Percentiles rank a stretch among this genome's conserved stretches.
Evolutionary conservation across 331 rosid genomes (phyloP).

Genomic region (Ulmus americana): DNA sequence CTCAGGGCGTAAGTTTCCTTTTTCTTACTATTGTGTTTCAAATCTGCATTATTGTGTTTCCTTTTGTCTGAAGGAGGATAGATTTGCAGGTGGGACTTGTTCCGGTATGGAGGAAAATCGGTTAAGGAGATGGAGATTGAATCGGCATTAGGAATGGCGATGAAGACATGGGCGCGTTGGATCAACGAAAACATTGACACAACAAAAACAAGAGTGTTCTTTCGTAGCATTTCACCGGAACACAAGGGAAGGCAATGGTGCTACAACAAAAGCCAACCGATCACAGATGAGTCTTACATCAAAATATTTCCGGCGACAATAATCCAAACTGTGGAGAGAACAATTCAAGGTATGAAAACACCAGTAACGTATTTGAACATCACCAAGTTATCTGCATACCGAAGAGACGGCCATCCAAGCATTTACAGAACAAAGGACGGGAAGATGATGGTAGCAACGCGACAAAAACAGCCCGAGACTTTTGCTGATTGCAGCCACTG

Average conservation of each 20-base stretch:
- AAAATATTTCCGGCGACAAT: slow-evolving; percentile 12
- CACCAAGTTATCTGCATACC: slow-evolving; percentile 28
- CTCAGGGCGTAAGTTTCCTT: slow-evolving; percentile 25
- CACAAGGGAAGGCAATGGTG: slow-evolving; percentile 44
- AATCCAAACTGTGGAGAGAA: slow-evolving; percentile 22
- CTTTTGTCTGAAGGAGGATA: neutral
- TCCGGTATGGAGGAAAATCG: slow-evolving; percentile 18
- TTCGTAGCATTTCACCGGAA: slow-evolving; percentile 43
- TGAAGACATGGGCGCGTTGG: slow-evolving; percentile 42
- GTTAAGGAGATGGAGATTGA: slow-evolving; percentile 24
- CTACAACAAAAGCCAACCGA: slow-evolving; percentile 27
- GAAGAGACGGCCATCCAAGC: slow-evolving; percentile 37
- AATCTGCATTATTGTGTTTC: neutral
- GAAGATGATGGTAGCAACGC: slow-evolving; percentile 7
- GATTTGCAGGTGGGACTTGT: slow-evolving; percentile 30
- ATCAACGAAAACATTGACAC: slow-evolving; percentile 26
- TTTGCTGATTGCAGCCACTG: slow-evolving; percentile 43
- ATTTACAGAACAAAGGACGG: slow-evolving; percentile 15
- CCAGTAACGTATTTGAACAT: slow-evolving; percentile 40
- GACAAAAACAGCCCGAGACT: slow-evolving; percentile 8
- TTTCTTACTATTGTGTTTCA: neutral
- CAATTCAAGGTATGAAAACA: slow-evolving; percentile 24
- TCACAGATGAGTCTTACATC: slow-evolving; percentile 17
- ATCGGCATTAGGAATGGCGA: slow-evolving; percentile 29
- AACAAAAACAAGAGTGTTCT: slow-evolving; percentile 27